phyloP scores from a whole-genome alignment of 306 rosid species.

The Cucurbita moschata region DNA sequence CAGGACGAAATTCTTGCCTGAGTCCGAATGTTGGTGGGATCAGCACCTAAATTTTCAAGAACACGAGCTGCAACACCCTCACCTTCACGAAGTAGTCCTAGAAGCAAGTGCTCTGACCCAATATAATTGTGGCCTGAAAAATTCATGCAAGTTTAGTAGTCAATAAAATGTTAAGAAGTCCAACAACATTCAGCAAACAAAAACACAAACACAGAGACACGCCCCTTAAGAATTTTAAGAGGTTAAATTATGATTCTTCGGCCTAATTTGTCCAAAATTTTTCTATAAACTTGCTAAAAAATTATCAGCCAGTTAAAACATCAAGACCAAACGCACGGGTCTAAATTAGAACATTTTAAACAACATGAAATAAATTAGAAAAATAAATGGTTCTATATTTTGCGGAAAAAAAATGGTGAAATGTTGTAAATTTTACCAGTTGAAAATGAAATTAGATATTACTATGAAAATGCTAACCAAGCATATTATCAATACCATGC shows the following conservation, averaged over 20 bases:
- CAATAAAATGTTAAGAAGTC: not conserved
- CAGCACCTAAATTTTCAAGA: conserved; percentile 92
- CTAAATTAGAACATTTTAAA: not conserved
- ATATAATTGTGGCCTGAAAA: conserved; percentile 78
- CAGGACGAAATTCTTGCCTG: conserved; percentile 44
- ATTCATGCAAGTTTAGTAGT: not conserved
- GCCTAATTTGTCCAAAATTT: not conserved
- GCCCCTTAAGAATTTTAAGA: not conserved
- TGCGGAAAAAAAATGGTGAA: not conserved
- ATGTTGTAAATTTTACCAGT: not conserved
- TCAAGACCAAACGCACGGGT: not conserved
- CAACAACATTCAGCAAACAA: not conserved
- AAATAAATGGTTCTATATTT: not conserved
- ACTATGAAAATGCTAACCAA: not conserved
- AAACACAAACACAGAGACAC: not conserved
- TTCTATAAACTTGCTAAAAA: not conserved
- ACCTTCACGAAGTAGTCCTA: conserved; percentile 94
- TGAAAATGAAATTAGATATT: not conserved
- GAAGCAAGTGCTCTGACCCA: conserved; percentile 94
- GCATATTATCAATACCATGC: not conserved
- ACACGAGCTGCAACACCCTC: conserved; percentile 98
- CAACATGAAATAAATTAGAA: not conserved
- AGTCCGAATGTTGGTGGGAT: conserved; percentile 77
- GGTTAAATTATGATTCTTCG: not conserved
- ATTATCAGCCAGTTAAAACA: not conserved